Conservation (phyloP, 1,139 yeast genomes). For the Kurtzmaniella quercitrusa region DNA sequence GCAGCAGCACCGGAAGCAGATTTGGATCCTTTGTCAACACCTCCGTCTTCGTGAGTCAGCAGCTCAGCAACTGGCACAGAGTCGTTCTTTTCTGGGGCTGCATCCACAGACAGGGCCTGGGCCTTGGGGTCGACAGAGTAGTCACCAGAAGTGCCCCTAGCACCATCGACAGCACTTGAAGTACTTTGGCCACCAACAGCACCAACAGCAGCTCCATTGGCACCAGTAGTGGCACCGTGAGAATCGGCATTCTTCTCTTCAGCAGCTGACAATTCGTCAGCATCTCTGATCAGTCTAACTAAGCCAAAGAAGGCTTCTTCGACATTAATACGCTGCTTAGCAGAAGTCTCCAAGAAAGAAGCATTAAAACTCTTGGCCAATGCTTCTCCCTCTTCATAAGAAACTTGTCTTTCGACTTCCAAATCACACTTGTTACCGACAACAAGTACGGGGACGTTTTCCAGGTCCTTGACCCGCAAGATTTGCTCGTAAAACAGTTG, state of each 20-base stretch:
- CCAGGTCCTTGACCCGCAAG: slow-evolving; percentile 76
- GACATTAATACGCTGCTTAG: slow-evolving; percentile 89
- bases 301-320: slow-evolving; percentile 85
- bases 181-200: background rate
- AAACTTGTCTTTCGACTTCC: slow-evolving; percentile 72
- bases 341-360: slow-evolving; percentile 88
- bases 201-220: slow-evolving; percentile 12
- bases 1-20: slow-evolving; percentile 9
- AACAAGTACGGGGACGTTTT: slow-evolving; percentile 66
- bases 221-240: slow-evolving; percentile 18
- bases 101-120: background rate
- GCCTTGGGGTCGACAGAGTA: background rate
- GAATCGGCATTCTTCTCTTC: slow-evolving; percentile 4
- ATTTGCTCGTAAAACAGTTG: slow-evolving; percentile 79
- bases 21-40: slow-evolving; percentile 3
- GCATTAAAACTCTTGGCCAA: slow-evolving; percentile 74
- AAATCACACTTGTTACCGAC: slow-evolving; percentile 66
- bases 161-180: slow-evolving; percentile 4
- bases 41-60: slow-evolving; percentile 1
- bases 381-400: slow-evolving; percentile 76
- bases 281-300: slow-evolving; percentile 53
- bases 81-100: background rate
- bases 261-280: slow-evolving; percentile 9
- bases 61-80: slow-evolving; percentile 3
- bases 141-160: slow-evolving; percentile 1